Percentiles rank a stretch among this genome's conserved stretches.
These are phyloP conservation scores for Claviceps spartinae DNA, from an alignment of 2,329 filamentous ascomycete species.

Conservation along the genomic window DNA sequence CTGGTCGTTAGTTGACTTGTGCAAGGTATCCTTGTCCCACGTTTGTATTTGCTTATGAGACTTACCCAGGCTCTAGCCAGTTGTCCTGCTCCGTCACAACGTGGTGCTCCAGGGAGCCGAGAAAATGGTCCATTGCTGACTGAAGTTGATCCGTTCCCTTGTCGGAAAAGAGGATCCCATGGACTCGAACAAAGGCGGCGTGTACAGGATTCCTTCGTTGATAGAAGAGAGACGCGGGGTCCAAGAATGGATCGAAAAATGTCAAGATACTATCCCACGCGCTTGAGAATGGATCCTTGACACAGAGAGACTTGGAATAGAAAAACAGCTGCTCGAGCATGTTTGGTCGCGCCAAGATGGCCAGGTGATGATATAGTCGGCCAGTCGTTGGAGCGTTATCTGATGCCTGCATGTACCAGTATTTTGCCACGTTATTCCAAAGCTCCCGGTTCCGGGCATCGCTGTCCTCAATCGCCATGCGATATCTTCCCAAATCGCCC, in stretches of 20 bases:
- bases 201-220: slow-evolving; percentile 32
- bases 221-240: slow-evolving; percentile 12
- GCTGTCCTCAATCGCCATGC: slow-evolving; percentile 82
- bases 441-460: slow-evolving; percentile 61
- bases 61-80: slow-evolving; percentile 37
- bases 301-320: slow-evolving; percentile 58
- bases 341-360: slow-evolving; percentile 60
- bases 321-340: slow-evolving; percentile 58
- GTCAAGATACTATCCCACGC: slow-evolving; percentile 58
- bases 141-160: slow-evolving; percentile 33
- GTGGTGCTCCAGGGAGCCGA: slow-evolving; percentile 39
- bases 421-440: slow-evolving; percentile 67
- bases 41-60: too few relatives aligned
- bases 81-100: slow-evolving; percentile 35
- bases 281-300: slow-evolving; percentile 51
- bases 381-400: slow-evolving; percentile 65
- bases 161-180: slow-evolving; percentile 49
- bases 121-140: slow-evolving; percentile 32
- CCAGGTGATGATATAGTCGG: slow-evolving; percentile 76
- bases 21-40: too few relatives aligned
- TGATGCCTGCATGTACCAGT: slow-evolving; percentile 77
- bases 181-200: slow-evolving; percentile 46
- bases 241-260: slow-evolving; percentile 48
- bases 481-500: slow-evolving; percentile 70
- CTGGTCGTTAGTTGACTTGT: background rate